A percentile compares a stretch with the other conserved stretches of the same genome.
Conservation (phyloP, 148 eudicot genomes). For the Vaccinium vitisidaea region DNA sequence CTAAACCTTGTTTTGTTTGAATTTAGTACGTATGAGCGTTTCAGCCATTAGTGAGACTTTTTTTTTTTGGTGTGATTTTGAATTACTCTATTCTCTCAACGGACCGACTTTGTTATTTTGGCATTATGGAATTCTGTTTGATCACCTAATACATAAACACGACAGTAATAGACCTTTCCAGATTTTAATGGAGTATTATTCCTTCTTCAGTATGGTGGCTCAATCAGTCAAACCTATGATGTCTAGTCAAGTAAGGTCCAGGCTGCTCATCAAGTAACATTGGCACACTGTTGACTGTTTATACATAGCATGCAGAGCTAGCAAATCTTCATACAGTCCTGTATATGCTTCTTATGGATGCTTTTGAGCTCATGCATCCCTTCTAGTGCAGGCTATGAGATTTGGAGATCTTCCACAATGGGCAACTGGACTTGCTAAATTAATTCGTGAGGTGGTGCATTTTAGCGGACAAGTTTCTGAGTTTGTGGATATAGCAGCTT, state of each 20-base stretch:
- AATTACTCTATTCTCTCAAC: not conserved
- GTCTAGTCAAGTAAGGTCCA: not conserved
- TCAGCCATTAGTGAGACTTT: not conserved
- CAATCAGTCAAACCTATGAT: not conserved
- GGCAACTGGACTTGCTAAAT: constrained; percentile 64
- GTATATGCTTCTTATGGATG: not conserved
- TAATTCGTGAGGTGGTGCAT: constrained; percentile 45
- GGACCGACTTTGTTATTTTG: not conserved
- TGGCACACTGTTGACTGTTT: not conserved
- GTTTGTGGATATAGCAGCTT: constrained; percentile 17
- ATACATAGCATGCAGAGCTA: not conserved
- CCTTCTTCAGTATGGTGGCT: not conserved
- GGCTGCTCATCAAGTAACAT: not conserved
- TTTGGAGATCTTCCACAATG: constrained; percentile 80
- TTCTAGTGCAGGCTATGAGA: constrained; percentile 69
- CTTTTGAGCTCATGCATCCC: not conserved
- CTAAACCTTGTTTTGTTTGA: not conserved
- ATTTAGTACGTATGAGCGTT: not conserved
- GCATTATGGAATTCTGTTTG: not conserved
- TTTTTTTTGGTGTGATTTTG: not conserved
- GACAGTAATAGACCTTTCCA: not conserved
- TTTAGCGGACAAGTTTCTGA: constrained; percentile 28
- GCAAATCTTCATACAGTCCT: not conserved
- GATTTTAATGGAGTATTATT: not conserved
- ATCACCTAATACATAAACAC: not conserved